These are phyloP conservation scores for Monascus purpureus DNA, from an alignment of 495 filamentous ascomycete species.

Conservation along the genomic window DNA sequence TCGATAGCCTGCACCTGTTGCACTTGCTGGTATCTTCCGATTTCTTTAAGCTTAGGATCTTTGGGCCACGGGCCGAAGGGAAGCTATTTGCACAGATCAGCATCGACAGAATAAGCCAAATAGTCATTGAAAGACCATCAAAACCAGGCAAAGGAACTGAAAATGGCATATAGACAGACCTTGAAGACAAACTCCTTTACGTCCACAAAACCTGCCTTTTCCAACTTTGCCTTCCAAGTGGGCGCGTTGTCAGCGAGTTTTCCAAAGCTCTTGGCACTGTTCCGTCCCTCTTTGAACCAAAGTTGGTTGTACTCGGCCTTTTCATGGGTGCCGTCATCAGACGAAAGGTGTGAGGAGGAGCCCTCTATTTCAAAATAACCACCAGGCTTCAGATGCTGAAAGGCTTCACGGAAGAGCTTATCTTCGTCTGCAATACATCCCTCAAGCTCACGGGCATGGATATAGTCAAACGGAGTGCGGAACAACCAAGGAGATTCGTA, in stretches of 20 bases:
- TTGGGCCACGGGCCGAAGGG: conserved; percentile 30
- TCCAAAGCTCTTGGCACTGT: conserved; percentile 8
- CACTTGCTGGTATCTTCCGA: conserved; percentile 27
- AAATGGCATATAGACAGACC: conserved; percentile 2
- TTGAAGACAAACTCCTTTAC: conserved; percentile 10
- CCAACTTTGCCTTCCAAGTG: conserved; percentile 10
- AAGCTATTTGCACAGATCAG: conserved; percentile 8
- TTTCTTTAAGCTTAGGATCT: conserved; percentile 31
- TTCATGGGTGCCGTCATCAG: conserved; percentile 18
- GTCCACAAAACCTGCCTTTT: conserved; percentile 19
- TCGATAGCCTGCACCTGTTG: conserved; percentile 29
- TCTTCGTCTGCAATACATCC: conserved; percentile 15
- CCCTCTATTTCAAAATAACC: conserved; percentile 27
- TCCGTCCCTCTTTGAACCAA: background rate
- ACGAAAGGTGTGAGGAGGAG: conserved; percentile 13
- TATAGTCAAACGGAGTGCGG: conserved; percentile 11
- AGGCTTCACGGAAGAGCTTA: conserved; percentile 4
- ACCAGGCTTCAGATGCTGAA: conserved; percentile 17
- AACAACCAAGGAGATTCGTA: conserved; percentile 12
- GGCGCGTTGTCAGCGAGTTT: conserved; percentile 12
- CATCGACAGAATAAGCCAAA: too few relatives aligned
- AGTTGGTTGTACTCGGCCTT: conserved; percentile 2
- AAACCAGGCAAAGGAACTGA: background rate
- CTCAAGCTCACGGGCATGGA: conserved; percentile 20
- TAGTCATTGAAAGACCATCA: conserved; percentile 8